Evolutionary conservation across 768 basidiomycete genomes (phyloP), one percentile per base, ranked within the genome.

Genomic region (Cyathus striatus): DNA sequence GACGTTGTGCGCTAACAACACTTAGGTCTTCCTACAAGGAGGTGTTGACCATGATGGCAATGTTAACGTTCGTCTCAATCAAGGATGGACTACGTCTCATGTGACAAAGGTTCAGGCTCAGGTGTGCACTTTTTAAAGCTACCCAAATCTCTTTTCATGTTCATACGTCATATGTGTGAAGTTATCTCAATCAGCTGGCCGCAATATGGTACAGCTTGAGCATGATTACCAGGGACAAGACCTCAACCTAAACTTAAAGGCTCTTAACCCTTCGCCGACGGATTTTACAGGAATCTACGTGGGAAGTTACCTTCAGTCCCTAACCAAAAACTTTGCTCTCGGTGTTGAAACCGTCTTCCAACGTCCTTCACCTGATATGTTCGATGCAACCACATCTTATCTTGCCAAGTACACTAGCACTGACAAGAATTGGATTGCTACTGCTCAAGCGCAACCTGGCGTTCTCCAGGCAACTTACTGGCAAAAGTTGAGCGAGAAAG

Each of bases 401-500:
- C 73, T 91, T 40, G 83, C 84, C 39, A 93, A 92, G 66, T 81
- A 80, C 61, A 87, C 84, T 0, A 66, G 80, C 49, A 63, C 72
- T 22, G 75, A 81, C 60, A 83, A 79, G 58, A 81, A 75, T 58
- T 94, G 91, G 90, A 93, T 92, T 53, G 91, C 90, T n/a, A 95
- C 93, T 3, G 86, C 90, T 10, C 89, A 90, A 56, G 49, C 94
- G 10, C 91, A 93, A 60, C 77, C 85, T 13, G 91, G 94, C 18
- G 76, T 90, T 38, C 55, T 96, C 20, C 88, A 93, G 63, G 81
- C 93, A 22, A 94, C 91, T 6, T 99, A 98, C 64, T 96, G 91
- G 88, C 93, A 97, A 50, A 93, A 90, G 60, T 68, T 99, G 46
- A 86, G 86, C 61, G 90, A 95, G 44, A 92, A 95, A 66, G 87